phyloP scores from a whole-genome alignment of 2,329 filamentous ascomycete genomes.

The Aureobasidium sp. region DNA sequence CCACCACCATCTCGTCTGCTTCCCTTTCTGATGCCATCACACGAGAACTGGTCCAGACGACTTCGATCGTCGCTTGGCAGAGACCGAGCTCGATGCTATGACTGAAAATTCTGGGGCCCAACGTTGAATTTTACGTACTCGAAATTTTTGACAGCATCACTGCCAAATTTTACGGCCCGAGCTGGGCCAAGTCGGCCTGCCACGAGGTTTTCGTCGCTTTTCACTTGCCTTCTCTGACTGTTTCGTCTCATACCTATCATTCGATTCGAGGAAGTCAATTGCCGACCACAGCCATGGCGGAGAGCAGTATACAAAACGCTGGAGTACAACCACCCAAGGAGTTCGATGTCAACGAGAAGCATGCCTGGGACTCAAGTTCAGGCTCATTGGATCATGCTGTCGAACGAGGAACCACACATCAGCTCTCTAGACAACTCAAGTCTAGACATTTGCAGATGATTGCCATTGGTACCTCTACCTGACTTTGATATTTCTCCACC shows the following conservation, averaged over 20 bases:
- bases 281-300: not conserved
- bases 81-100: not conserved
- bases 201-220: conserved; percentile 4
- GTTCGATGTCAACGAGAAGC: conserved; percentile 1
- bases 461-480: conserved; percentile 22
- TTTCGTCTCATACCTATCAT: not conserved
- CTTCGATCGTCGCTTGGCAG: not conserved
- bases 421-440: conserved; percentile 18
- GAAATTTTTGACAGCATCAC: not conserved
- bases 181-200: not conserved
- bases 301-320: not conserved
- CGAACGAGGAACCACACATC: conserved; percentile 4
- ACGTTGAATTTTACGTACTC: conserved; percentile 6
- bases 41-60: not conserved
- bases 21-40: not conserved
- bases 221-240: conserved; percentile 7
- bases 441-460: conserved; percentile 31
- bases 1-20: not conserved
- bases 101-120: not conserved
- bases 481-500: not conserved
- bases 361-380: conserved; percentile 5
- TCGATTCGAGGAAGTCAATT: not conserved
- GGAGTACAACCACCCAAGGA: not conserved
- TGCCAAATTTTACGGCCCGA: conserved; percentile 5
- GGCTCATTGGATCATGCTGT: conserved; percentile 3